These are phyloP conservation scores for Tetrahymena borealis DNA, from an alignment of 73 alveolate genomes.

Conservation along the genomic window DNA sequence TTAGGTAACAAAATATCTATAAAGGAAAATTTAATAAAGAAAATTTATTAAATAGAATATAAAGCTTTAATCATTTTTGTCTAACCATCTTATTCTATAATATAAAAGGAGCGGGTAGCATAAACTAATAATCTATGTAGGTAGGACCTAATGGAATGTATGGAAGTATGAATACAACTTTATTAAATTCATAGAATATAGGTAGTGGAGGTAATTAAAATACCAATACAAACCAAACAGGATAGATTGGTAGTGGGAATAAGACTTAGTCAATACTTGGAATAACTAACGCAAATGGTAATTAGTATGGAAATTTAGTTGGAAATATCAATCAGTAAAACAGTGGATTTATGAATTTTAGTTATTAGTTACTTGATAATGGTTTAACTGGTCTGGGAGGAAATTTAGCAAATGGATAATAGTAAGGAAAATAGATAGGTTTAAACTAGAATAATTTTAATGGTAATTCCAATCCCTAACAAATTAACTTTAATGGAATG, in stretches of 20 bases:
- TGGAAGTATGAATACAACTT: background rate
- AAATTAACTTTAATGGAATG: background rate
- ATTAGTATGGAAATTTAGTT: background rate
- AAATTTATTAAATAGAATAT: no score
- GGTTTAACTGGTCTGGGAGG: background rate
- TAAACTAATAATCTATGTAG: background rate
- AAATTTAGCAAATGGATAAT: background rate
- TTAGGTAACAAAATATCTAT: background rate
- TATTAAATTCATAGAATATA: background rate
- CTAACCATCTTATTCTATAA: background rate
- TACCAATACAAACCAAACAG: background rate
- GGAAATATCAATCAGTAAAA: background rate
- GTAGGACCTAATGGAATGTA: background rate
- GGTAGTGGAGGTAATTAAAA: background rate
- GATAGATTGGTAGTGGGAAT: background rate
- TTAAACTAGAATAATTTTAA: background rate
- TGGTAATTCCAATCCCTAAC: background rate
- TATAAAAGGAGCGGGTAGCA: background rate
- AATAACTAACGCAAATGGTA: background rate
- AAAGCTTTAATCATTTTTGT: background rate
- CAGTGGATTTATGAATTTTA: background rate
- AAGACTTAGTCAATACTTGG: background rate
- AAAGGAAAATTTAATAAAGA: no score
- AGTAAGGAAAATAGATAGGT: background rate
- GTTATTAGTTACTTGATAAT: background rate